Evolutionary conservation across 1,139 yeast genomes (phyloP).

Genomic region (Debaryomyces udenii): DNA sequence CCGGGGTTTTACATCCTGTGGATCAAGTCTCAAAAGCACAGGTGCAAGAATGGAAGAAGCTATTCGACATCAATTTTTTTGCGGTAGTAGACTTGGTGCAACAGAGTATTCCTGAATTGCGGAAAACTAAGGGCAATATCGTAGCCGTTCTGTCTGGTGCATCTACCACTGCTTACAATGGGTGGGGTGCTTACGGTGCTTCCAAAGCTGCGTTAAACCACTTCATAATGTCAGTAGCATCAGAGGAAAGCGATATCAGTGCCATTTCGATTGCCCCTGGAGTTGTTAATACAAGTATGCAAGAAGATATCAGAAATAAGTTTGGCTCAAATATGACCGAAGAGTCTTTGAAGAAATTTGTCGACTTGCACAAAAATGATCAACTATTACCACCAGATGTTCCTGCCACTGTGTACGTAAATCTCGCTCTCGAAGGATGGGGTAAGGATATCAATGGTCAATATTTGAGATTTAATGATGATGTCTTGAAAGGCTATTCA

Average conservation of each 20-base stretch:
- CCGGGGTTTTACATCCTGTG: constrained; percentile 87
- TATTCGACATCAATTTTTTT: constrained; percentile 79
- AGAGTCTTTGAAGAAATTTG: constrained; percentile 59
- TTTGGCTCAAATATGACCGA: constrained; percentile 60
- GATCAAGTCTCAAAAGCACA: constrained; percentile 53
- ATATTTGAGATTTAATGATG: constrained; percentile 64
- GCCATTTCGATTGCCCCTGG: constrained; percentile 88
- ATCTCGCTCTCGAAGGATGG: constrained; percentile 64
- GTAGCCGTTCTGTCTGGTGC: constrained; percentile 90
- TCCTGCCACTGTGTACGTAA: constrained; percentile 71
- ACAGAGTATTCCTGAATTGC: constrained; percentile 60
- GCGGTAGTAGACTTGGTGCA: constrained; percentile 68
- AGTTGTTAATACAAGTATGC: constrained; percentile 90
- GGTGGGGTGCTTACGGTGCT: constrained; percentile 91
- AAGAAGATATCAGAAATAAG: constrained; percentile 65
- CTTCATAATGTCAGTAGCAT: constrained; percentile 63
- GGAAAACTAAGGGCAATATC: constrained; percentile 58
- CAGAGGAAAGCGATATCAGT: constrained; percentile 62
- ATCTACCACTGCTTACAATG: constrained; percentile 56
- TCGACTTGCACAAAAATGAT: constrained; percentile 56
- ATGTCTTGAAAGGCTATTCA: constrained; percentile 10
- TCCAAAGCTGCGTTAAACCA: constrained; percentile 90
- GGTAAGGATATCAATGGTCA: constrained; percentile 58
- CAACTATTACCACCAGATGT: constrained; percentile 64
- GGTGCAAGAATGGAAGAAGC: constrained; percentile 58